phyloP scores from a whole-genome alignment of 495 filamentous ascomycete genomes.

The Amphirosellinia nigrospora region DNA sequence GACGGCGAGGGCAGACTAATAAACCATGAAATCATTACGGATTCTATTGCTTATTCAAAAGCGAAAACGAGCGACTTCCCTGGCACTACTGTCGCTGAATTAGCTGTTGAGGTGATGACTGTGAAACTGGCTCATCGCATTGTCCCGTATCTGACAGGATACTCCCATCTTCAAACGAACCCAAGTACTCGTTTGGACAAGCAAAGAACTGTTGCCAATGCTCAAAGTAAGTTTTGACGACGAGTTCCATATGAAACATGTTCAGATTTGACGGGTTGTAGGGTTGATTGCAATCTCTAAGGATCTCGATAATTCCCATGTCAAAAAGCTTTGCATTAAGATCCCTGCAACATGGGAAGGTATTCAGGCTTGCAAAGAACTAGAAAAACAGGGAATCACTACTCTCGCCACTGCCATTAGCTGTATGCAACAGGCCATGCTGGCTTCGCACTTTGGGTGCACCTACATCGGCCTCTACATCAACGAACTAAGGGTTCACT shows the following conservation, averaged over 20 bases:
- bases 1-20: constrained; percentile 48
- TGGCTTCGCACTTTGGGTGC: constrained; percentile 63
- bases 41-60: constrained; percentile 52
- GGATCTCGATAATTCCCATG: constrained; percentile 53
- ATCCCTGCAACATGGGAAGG: constrained; percentile 70
- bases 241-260: not conserved
- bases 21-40: constrained; percentile 50
- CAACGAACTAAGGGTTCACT: constrained; percentile 68
- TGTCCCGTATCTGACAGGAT: constrained; percentile 57
- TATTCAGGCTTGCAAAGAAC: constrained; percentile 62
- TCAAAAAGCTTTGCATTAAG: constrained; percentile 64
- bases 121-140: constrained; percentile 61
- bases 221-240: constrained; percentile 51
- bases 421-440: constrained; percentile 60
- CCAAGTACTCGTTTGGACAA: constrained; percentile 60
- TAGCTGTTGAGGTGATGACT: constrained; percentile 64
- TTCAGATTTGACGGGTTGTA: constrained; percentile 25
- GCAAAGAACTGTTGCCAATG: constrained; percentile 60
- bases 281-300: constrained; percentile 58
- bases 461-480: constrained; percentile 68
- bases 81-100: constrained; percentile 50
- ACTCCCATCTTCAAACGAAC: constrained; percentile 69
- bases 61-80: constrained; percentile 45
- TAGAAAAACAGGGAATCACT: constrained; percentile 57
- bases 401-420: constrained; percentile 70